Evolutionary conservation across 352 stramenopile genomes (phyloP).

Genomic region (Phytophthora foliorum): DNA sequence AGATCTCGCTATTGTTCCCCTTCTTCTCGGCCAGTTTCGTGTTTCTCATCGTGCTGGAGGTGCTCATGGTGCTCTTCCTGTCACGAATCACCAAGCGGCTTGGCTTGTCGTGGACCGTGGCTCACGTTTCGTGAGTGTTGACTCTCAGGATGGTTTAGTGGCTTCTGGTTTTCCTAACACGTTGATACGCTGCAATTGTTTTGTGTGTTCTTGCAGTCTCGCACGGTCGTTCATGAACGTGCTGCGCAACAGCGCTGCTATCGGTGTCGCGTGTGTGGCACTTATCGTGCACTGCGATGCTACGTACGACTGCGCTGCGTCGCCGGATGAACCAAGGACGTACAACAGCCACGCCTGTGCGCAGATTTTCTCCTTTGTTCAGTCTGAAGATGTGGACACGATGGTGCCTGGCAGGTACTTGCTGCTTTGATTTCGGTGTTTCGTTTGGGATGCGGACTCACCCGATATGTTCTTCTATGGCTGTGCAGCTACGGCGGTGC

Average conservation of each 20-base stretch:
- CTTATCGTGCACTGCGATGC: conserved; percentile 87
- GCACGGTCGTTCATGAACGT: conserved; percentile 85
- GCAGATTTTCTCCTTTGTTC: conserved; percentile 79
- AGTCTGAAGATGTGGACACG: conserved; percentile 52
- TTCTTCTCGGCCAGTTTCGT: conserved; percentile 89
- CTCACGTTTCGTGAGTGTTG: conserved; percentile 72
- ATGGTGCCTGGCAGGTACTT: conserved; percentile 73
- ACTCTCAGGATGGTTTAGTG: background rate
- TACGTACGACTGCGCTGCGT: conserved; percentile 52
- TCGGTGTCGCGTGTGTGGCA: conserved; percentile 84
- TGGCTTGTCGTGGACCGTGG: conserved; percentile 69
- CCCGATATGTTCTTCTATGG: background rate
- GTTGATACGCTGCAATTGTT: background rate
- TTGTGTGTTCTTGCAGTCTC: conserved; percentile 43
- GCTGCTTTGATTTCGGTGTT: background rate
- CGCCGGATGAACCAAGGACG: conserved; percentile 45
- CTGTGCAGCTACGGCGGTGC: conserved; percentile 73
- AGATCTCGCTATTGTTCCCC: conserved; percentile 86
- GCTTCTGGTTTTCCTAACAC: background rate
- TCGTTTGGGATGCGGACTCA: conserved; percentile 1
- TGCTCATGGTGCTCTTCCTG: conserved; percentile 74
- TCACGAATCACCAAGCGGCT: conserved; percentile 61
- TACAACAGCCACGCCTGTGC: conserved; percentile 88
- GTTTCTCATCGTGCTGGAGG: conserved; percentile 77
- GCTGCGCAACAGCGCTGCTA: conserved; percentile 82